Percentiles rank a stretch among this genome's conserved stretches.
Conservation (phyloP, 371 early-diverging fungal genomes). For the Mucor piriformis region DNA sequence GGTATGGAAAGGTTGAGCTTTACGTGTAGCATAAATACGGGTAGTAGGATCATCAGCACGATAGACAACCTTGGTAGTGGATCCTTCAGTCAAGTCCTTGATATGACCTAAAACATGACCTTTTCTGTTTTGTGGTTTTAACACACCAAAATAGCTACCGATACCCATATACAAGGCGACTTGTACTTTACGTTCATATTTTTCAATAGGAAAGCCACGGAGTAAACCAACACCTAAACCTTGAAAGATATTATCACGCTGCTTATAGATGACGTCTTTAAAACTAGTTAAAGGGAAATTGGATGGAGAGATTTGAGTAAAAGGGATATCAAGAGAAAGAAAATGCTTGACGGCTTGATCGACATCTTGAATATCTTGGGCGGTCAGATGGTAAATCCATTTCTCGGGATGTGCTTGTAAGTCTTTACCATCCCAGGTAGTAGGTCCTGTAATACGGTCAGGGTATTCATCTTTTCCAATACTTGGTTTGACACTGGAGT, state of each 20-base stretch:
- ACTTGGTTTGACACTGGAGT: conserved; percentile 6
- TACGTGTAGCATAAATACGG: conserved; percentile 53
- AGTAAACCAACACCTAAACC: conserved; percentile 42
- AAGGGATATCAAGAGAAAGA: conserved; percentile 24
- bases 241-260: conserved; percentile 32
- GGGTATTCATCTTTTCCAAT: conserved; percentile 30
- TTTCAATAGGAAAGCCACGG: conserved; percentile 42
- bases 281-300: conserved; percentile 41
- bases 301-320: conserved; percentile 29
- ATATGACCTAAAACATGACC: conserved; percentile 51
- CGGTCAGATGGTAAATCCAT: conserved; percentile 44
- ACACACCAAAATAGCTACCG: conserved; percentile 44
- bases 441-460: conserved; percentile 39
- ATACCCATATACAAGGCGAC: conserved; percentile 49
- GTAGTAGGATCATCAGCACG: conserved; percentile 45
- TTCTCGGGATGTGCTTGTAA: conserved; percentile 41
- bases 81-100: conserved; percentile 42
- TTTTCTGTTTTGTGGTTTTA: conserved; percentile 46
- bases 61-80: conserved; percentile 43
- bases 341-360: conserved; percentile 39
- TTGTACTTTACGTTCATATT: conserved; percentile 44
- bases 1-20: conserved; percentile 52
- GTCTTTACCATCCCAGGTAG: conserved; percentile 45
- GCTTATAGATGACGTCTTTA: conserved; percentile 24
- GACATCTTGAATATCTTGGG: conserved; percentile 43